phyloP scores from a whole-genome alignment of 148 eudicot species.

The Vaccinium corymbosum region DNA sequence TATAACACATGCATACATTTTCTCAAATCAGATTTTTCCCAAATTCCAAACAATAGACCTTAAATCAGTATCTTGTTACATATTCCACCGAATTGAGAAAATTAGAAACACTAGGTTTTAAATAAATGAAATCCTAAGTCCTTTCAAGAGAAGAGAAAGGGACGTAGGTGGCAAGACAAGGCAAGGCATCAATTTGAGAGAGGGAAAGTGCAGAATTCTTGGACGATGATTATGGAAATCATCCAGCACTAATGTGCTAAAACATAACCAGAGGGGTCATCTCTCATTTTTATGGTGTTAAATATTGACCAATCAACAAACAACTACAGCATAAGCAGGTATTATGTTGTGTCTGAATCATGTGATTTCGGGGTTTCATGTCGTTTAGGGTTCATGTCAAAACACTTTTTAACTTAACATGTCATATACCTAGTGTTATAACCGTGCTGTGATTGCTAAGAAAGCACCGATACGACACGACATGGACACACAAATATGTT shows the following conservation, averaged over 20 bases:
- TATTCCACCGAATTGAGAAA: neutral
- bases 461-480: too few species aligned
- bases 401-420: too few species aligned
- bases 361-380: too few species aligned
- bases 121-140: neutral
- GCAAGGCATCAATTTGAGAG: neutral
- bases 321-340: too few species aligned
- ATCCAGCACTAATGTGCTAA: neutral
- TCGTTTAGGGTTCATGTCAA: too few species aligned
- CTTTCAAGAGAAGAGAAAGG: neutral
- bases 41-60: neutral
- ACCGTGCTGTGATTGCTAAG: too few species aligned
- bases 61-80: neutral
- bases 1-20: neutral
- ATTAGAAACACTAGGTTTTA: neutral
- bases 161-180: neutral
- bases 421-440: too few species aligned
- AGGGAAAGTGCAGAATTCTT: neutral
- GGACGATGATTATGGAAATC: neutral
- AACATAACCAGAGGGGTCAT: neutral
- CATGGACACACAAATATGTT: too few species aligned
- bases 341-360: too few species aligned
- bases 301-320: too few species aligned
- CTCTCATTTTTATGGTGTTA: neutral
- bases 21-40: neutral